These are phyloP conservation scores for Chlorella sp. DNA, from an alignment of 139 green algal species.

Conservation along the genomic window DNA sequence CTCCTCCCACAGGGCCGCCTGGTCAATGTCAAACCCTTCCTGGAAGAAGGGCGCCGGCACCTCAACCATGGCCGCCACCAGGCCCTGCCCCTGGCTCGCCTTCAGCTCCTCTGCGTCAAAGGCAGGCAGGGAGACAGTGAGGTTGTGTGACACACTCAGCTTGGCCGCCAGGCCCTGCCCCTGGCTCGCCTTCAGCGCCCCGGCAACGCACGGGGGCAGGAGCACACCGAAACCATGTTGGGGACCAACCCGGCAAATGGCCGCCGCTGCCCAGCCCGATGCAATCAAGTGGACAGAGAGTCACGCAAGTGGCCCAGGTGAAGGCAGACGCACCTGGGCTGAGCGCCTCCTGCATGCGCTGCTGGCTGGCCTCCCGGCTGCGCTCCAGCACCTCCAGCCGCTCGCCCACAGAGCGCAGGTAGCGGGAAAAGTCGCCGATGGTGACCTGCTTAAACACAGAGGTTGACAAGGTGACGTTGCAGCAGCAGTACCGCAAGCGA, in stretches of 20 bases:
- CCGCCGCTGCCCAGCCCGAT: too few relatives aligned
- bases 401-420: slow-evolving; percentile 36
- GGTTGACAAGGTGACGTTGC: not conserved
- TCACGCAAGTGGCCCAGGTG: too few relatives aligned
- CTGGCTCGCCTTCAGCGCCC: slow-evolving; percentile 37
- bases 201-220: too few relatives aligned
- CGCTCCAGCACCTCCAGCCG: slow-evolving; percentile 39
- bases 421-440: slow-evolving; percentile 42
- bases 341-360: not conserved
- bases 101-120: slow-evolving; percentile 3
- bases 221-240: too few relatives aligned
- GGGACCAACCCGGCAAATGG: too few relatives aligned
- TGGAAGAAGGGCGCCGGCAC: slow-evolving; percentile 82
- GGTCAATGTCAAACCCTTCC: slow-evolving; percentile 69
- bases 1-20: slow-evolving; percentile 57
- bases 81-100: slow-evolving; percentile 68
- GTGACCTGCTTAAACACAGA: slow-evolving; percentile 6
- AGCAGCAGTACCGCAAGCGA: not conserved
- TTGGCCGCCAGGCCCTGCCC: slow-evolving; percentile 79
- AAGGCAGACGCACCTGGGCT: not conserved
- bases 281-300: too few relatives aligned
- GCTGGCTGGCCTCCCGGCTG: not conserved
- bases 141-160: too few relatives aligned
- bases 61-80: slow-evolving; percentile 71
- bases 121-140: not conserved